A percentile compares a stretch with the other conserved stretches of the same genome.
phyloP scores from a whole-genome alignment of 2,329 filamentous ascomycete genomes.

The Alternaria sp. region DNA sequence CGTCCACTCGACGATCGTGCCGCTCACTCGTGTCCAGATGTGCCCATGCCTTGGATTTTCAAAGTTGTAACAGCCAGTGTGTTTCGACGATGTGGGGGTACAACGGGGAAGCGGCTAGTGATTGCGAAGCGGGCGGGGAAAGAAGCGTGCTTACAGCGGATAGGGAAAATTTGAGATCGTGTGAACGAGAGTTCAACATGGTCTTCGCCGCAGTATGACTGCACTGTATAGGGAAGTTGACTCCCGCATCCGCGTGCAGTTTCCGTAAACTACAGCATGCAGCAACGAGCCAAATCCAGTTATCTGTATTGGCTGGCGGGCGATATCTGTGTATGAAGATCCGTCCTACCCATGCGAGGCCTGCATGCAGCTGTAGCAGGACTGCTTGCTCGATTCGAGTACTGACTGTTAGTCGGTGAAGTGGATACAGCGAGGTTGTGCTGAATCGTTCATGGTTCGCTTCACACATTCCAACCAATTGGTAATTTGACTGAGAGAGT shows the following conservation, averaged over 20 bases:
- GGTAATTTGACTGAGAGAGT: not conserved
- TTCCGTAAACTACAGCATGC: not conserved
- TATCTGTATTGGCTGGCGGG: not conserved
- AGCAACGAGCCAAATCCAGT: not conserved
- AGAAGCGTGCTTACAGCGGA: not conserved
- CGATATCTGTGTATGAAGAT: not conserved
- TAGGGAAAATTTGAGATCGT: not conserved
- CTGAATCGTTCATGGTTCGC: not conserved
- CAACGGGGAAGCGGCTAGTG: not conserved
- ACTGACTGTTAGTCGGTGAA: not conserved
- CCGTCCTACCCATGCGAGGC: not conserved
- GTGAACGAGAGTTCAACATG: not conserved
- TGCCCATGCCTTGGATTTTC: not conserved
- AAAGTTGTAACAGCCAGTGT: not conserved
- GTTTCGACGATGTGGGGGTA: not conserved
- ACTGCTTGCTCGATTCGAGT: not conserved
- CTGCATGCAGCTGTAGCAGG: not conserved
- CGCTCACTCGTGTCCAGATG: not conserved
- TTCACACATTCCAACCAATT: not conserved
- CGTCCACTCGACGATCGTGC: not conserved
- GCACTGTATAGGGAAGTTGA: not conserved
- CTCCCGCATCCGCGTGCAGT: not conserved
- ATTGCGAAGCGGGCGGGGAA: not conserved
- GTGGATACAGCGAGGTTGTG: not conserved
- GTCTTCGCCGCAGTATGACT: not conserved